Evolutionary conservation across 2,329 filamentous ascomycete species (phyloP), one percentile per base, ranked within the genome.

Genomic region (Aureobasidium sp.): DNA sequence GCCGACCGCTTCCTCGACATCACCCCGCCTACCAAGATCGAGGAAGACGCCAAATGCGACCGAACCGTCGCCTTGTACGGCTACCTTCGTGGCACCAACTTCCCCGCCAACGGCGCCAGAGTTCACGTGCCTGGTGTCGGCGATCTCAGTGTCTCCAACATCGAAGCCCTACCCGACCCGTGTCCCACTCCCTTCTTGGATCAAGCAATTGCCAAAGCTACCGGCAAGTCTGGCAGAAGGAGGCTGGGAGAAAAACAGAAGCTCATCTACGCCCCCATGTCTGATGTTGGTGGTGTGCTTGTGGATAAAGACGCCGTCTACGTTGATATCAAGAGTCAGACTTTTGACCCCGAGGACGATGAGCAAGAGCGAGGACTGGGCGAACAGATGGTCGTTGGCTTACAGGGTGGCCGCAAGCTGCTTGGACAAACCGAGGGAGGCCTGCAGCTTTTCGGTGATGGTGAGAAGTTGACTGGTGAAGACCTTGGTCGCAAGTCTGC

Each of bases 281-380:
- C 92, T 27, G 94, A 99, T 74, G 91, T 96, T 35, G 95, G 92
- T 65, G 94, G 94, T 68, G 84, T 99, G 13, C 86, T 97, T 70
- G 93, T 99, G 55, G 94, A 99, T 66, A 95, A 95, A 63, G 94
- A 99, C 74, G 92, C 93, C 8, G 92, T 99, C 38, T 99, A 95
- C 77, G 96, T 88, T 64, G 84, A 88, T 68, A 75, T 88, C 45
- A 87, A 86, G 70, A 84, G 82, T 15, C 78, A 81, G 29, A 95
- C 84, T 4, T 96, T 99, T 65, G 78, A 85, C 63, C 85, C 89
- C 11, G 81, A 75, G 1, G 81, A 81, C 4, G 78, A 79, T 15
- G 76, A 84, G 11, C 81, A 81, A 31, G 89, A 96, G 67, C 84
- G 90, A 47, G 94, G 94, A n/a, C 81, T 97, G 58, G 94, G 94